Conservation (phyloP, 345 rosid genomes). For the Nephelium lappaceum region DNA sequence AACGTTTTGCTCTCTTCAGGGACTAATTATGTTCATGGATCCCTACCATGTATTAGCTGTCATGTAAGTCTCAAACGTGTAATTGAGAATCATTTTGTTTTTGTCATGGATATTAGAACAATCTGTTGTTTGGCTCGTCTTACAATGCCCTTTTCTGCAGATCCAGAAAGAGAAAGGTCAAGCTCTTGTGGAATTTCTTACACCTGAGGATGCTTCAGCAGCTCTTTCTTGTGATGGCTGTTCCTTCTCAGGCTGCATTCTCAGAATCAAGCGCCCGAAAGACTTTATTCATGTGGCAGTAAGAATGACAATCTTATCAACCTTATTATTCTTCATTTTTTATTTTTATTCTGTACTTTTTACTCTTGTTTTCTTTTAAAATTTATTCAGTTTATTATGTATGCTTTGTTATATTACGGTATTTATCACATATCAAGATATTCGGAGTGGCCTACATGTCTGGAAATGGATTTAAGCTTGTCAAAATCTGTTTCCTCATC, state of each 20-base stretch:
- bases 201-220: constrained; percentile 93
- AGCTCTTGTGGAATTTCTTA: constrained; percentile 92
- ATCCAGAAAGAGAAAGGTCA: constrained; percentile 78
- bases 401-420: constrained; percentile 10
- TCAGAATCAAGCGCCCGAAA: constrained; percentile 85
- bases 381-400: constrained; percentile 6
- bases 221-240: constrained; percentile 83
- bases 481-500: not conserved
- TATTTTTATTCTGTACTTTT: constrained; percentile 1
- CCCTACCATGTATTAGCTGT: constrained; percentile 88
- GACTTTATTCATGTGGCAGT: constrained; percentile 82
- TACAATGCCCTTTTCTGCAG: constrained; percentile 44
- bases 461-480: constrained; percentile 1
- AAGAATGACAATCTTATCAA: constrained; percentile 45
- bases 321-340: constrained; percentile 12
- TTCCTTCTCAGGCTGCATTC: constrained; percentile 58
- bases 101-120: constrained; percentile 22
- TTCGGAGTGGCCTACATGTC: not conserved
- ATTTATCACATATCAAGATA: not conserved
- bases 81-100: constrained; percentile 20
- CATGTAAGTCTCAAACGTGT: constrained; percentile 59
- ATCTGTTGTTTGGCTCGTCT: constrained; percentile 19
- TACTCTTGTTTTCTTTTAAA: not conserved
- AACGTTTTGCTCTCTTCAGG: constrained; percentile 69
- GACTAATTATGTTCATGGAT: constrained; percentile 60